phyloP scores from a whole-genome alignment of 352 stramenopile genomes.

The Aphanomyces euteiches region DNA sequence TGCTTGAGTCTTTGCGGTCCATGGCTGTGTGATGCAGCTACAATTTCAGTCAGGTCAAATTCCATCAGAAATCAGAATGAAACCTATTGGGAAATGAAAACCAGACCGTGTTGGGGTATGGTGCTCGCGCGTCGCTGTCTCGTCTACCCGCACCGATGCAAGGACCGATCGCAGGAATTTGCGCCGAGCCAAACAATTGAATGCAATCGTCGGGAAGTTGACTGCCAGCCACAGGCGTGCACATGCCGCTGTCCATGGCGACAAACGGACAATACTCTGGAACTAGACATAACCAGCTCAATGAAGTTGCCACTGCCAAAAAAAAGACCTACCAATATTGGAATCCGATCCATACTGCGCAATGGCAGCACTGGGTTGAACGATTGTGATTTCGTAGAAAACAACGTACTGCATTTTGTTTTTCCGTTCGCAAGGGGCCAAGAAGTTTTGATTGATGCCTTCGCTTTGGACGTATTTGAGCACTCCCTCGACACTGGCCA shows the following conservation, averaged over 20 bases:
- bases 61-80: not conserved
- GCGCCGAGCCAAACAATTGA: constrained; percentile 16
- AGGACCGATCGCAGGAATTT: constrained; percentile 11
- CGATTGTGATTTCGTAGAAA: constrained; percentile 75
- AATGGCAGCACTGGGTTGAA: constrained; percentile 73
- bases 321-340: constrained; percentile 17
- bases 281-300: constrained; percentile 1
- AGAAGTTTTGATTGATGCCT: constrained; percentile 57
- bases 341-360: constrained; percentile 51
- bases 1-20: constrained; percentile 40
- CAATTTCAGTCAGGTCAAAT: constrained; percentile 27
- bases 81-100: constrained; percentile 30
- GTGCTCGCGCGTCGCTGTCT: constrained; percentile 8
- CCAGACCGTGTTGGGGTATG: constrained; percentile 29
- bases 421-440: constrained; percentile 61
- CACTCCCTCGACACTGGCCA: constrained; percentile 59
- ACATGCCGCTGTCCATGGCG: constrained; percentile 29
- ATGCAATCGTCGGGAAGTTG: constrained; percentile 16
- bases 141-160: constrained; percentile 12
- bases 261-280: constrained; percentile 34
- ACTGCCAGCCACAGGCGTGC: constrained; percentile 16
- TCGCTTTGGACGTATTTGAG: constrained; percentile 82
- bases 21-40: constrained; percentile 51
- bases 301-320: not conserved
- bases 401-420: constrained; percentile 77